phyloP scores from a whole-genome alignment of 352 stramenopile genomes.

The Halophytophthora polymorphica region DNA sequence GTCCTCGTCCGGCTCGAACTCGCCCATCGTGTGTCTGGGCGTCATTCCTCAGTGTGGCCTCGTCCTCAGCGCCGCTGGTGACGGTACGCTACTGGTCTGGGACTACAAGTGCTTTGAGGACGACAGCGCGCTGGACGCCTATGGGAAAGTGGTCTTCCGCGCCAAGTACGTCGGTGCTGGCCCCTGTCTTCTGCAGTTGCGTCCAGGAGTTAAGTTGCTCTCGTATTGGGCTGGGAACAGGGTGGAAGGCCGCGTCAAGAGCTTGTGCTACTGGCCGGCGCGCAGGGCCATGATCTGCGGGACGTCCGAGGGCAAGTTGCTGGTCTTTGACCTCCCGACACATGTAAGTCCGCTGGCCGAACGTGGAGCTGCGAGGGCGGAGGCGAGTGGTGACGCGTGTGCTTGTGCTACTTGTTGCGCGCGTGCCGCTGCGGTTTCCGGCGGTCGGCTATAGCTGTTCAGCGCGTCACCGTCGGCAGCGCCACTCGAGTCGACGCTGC shows the following conservation, averaged over 20 bases:
- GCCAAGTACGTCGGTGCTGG: constrained; percentile 27
- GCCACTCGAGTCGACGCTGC: no score
- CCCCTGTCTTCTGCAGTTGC: not conserved
- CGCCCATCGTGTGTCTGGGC: constrained; percentile 54
- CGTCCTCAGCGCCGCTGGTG: constrained; percentile 43
- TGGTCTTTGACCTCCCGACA: constrained; percentile 24
- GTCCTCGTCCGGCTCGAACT: constrained; percentile 32
- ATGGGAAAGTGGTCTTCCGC: constrained; percentile 42
- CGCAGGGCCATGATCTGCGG: constrained; percentile 28
- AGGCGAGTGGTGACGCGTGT: no score
- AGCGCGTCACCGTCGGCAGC: no score
- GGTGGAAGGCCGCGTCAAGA: constrained; percentile 28
- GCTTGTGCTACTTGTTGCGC: no score
- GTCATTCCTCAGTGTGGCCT: constrained; percentile 31
- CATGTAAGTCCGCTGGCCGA: constrained; percentile 9
- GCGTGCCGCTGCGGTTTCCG: no score
- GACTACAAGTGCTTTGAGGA: constrained; percentile 51
- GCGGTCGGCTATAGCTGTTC: no score
- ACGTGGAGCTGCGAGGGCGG: no score
- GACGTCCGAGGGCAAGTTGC: constrained; percentile 26
- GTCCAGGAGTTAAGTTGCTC: not conserved
- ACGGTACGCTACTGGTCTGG: constrained; percentile 62
- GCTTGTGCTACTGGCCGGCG: constrained; percentile 31
- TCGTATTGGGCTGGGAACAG: constrained; percentile 5
- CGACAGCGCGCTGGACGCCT: constrained; percentile 32